These are phyloP conservation scores for Fusarium sp. DNA, from an alignment of 2,329 filamentous ascomycete species.

Conservation along the genomic window DNA sequence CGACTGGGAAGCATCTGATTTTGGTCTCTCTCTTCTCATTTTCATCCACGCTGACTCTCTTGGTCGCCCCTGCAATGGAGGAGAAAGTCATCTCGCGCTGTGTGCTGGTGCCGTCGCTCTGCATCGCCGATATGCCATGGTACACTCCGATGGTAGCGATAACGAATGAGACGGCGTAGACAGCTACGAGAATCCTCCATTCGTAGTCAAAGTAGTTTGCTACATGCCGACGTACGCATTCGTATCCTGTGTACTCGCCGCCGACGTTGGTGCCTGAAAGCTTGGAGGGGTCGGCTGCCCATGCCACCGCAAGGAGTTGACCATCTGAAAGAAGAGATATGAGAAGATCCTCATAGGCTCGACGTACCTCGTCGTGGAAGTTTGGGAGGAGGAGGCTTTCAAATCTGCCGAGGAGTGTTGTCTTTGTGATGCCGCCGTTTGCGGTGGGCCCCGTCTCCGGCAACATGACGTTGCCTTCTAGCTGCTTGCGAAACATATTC, in stretches of 20 bases:
- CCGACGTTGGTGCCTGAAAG: conserved; percentile 10
- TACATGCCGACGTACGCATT: conserved; percentile 18
- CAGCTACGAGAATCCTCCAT: conserved; percentile 8
- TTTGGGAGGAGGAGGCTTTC: conserved; percentile 19
- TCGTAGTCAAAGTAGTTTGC: conserved; percentile 32
- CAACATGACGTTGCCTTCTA: conserved; percentile 4
- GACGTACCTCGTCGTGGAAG: conserved; percentile 7
- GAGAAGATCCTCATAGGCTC: conserved; percentile 27
- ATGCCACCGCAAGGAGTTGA: conserved; percentile 35
- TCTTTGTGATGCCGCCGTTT: conserved; percentile 4
- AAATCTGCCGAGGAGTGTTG: conserved; percentile 25
- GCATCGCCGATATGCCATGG: conserved; percentile 27
- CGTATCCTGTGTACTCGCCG: conserved; percentile 8
- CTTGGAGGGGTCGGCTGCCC: conserved; percentile 28
- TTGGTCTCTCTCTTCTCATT: conserved; percentile 16
- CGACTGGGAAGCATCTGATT: conserved; percentile 27
- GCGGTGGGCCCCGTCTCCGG: neutral
- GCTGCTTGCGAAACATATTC: neutral
- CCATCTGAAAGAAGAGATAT: conserved; percentile 34
- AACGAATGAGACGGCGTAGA: conserved; percentile 20
- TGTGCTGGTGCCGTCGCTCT: conserved; percentile 10
- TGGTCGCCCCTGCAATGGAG: conserved; percentile 29
- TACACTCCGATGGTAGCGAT: conserved; percentile 28
- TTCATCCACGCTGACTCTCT: conserved; percentile 22
- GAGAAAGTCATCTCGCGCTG: conserved; percentile 35